Evolutionary conservation across 345 rosid genomes (phyloP), one percentile per base, ranked within the genome.

Genomic region (Firmiana major): DNA sequence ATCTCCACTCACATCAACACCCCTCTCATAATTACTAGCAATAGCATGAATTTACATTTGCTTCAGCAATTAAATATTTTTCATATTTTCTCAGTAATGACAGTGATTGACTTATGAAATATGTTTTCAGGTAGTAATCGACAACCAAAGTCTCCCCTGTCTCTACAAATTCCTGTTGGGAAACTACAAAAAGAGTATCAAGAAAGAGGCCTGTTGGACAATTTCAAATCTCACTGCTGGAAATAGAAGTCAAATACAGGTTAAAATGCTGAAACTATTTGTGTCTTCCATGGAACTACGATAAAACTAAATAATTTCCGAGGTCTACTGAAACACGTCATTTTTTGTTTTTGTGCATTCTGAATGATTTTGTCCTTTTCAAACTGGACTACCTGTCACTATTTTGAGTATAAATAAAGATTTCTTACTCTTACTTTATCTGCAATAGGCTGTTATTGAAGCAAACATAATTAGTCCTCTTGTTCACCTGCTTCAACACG

Each of bases 151-250:
- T n/a, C 88, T 93, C 72, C 90, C 90, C 10, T 83, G 89, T 77
- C 90, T 93, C 70, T 40, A 87, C 77, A 78, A 81, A 73, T 73
- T 93, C 51, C 45, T 93, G 63, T 84, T 85, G 4, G 74, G 81
- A 16, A 84, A 83, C 51, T 83, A 86, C 81, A 91, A 90, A 86
- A 93, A 84, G 84, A 89, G 92, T 76, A 88, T 91, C 60, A 93
- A 89, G 85, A 93, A 89, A 86, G 97, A 93, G 83, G 87, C 96
- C 55, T 90, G 94, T 63, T 93, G 96, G 97, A 91, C 97, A 40
- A 90, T 93, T 63, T 93, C 97, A 31, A 93, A 93, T 76, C 91
- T 93, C 53, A 90, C 97, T 24, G 97, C 97, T 78, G 97, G 97
- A 9, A 91, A 83, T 80, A 49, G 71, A 58, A 85, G 75, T 74